Conservation (phyloP, 1,139 yeast species). For the Candida mesenterica region DNA sequence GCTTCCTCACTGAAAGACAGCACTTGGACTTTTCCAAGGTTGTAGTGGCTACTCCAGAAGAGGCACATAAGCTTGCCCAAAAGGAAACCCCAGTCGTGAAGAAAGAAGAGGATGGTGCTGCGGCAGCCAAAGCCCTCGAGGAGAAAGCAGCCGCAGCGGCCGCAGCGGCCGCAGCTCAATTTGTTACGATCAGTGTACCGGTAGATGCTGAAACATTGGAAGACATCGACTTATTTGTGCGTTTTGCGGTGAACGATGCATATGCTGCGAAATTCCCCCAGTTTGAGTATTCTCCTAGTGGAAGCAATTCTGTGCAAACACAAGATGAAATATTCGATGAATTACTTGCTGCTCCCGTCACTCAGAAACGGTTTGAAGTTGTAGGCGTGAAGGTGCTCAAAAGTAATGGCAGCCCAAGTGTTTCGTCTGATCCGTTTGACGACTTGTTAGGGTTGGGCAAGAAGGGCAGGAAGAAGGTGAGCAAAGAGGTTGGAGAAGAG, state of each 20-base stretch:
- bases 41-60: constrained; percentile 44
- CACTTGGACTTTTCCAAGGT: constrained; percentile 79
- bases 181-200: constrained; percentile 4
- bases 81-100: constrained; percentile 13
- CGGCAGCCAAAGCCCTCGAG: constrained; percentile 17
- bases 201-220: constrained; percentile 6
- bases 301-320: constrained; percentile 16
- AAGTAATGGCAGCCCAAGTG: background rate
- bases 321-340: constrained; percentile 67
- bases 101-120: constrained; percentile 7
- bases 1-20: constrained; percentile 55
- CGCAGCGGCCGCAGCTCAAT: constrained; percentile 1
- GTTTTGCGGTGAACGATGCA: constrained; percentile 33
- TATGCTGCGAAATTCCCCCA: constrained; percentile 46
- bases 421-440: constrained; percentile 24
- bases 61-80: constrained; percentile 16
- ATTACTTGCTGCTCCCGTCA: constrained; percentile 56
- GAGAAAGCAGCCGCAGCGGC: constrained; percentile 15
- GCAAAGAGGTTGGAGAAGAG: no score
- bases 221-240: constrained; percentile 26
- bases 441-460: constrained; percentile 48
- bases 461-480: background rate
- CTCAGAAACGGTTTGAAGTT: constrained; percentile 56
- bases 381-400: constrained; percentile 6
- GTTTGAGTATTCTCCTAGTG: constrained; percentile 45